Base-by-base conservation (phyloP, 2,329 filamentous ascomycete species). In the Microcyclospora tardicrescens region DNA sequence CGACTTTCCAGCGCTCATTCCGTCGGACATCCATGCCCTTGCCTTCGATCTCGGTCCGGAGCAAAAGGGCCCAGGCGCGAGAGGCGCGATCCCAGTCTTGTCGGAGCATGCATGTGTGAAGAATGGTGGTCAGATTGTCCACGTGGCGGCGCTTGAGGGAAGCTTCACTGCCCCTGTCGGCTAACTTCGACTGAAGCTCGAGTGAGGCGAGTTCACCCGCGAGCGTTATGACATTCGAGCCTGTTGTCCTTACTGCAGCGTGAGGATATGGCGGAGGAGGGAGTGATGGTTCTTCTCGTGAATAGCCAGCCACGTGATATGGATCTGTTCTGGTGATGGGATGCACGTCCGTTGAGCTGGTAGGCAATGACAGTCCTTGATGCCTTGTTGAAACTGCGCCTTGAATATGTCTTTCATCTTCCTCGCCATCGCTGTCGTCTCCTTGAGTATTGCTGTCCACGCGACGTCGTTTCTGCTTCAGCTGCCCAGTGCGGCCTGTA, bases 1-100 rank as follows among this genome's bases (percentile, higher is more conserved):
- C 86, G 33, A 94, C 71, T 11, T 79, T 79, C 89, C 87, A 95
- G 47, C 81, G 71, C 28, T 75, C 72, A 51, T 79, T 71, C 14
- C 66, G 67, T 30, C 85, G 73, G 35, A 89, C 59, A 55, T 94
- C 84, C 14, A 87, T 66, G 6, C 64, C 62, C 35, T 61, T 58
- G 2, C 75, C 76, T 41, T 62, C 54, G 16, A 78, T 64, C 36
- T 70, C 72, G 34, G 75, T 70, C 35, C 80, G 73, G 34, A 86
- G 57, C 27, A 94, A 68, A 47, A 93, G 62, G 1, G 76, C 79
- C 69, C 84, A 89, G 0, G 83, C 81, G 43, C 82, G 70, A 36
- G 74, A 74, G 0, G 87, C 86, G 31, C 81, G 77, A 2, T 67
- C 48, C 42, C 85, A 79, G 52, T 93, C 81, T 27, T 77, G 74